Evolutionary conservation across 257 asterid species (phyloP).

Genomic region (Solanum acaule): DNA sequence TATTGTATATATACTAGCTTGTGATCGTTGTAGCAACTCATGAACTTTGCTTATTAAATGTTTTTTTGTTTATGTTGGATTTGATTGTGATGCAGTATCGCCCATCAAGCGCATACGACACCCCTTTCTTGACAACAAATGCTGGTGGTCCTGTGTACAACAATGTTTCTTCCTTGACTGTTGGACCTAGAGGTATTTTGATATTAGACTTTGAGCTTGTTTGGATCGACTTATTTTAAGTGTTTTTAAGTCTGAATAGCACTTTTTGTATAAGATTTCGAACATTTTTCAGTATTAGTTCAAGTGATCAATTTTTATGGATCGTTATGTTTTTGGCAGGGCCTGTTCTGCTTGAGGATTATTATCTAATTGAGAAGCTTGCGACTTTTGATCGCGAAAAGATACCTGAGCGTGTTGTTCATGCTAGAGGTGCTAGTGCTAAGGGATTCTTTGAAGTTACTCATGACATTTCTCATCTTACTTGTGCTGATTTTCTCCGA

Average conservation of each 20-base stretch:
- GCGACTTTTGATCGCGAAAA: conserved; percentile 14
- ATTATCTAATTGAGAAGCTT: conserved; percentile 10
- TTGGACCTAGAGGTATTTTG: conserved; percentile 5
- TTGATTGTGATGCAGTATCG: not conserved
- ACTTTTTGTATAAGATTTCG: not conserved
- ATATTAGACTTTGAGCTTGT: not conserved
- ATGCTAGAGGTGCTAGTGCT: conserved; percentile 23
- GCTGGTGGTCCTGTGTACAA: conserved; percentile 5
- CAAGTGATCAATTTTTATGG: not conserved
- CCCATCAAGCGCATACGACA: not conserved
- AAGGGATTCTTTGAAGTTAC: conserved; percentile 18
- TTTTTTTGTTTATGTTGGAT: too few relatives aligned
- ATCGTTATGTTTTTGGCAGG: not conserved
- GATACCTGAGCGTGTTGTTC: conserved; percentile 22
- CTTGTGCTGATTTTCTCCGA: conserved; percentile 17
- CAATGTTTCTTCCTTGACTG: not conserved
- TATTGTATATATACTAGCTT: too few relatives aligned
- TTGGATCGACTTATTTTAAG: not conserved
- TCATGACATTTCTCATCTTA: conserved; percentile 7
- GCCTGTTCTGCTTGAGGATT: conserved; percentile 18
- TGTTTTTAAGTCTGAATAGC: too few relatives aligned
- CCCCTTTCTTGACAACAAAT: conserved; percentile 7
- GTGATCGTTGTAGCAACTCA: too few relatives aligned
- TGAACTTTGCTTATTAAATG: too few relatives aligned
- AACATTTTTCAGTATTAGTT: not conserved